Conservation (phyloP, 306 rosid genomes). For the Citrullus colocynthis region DNA sequence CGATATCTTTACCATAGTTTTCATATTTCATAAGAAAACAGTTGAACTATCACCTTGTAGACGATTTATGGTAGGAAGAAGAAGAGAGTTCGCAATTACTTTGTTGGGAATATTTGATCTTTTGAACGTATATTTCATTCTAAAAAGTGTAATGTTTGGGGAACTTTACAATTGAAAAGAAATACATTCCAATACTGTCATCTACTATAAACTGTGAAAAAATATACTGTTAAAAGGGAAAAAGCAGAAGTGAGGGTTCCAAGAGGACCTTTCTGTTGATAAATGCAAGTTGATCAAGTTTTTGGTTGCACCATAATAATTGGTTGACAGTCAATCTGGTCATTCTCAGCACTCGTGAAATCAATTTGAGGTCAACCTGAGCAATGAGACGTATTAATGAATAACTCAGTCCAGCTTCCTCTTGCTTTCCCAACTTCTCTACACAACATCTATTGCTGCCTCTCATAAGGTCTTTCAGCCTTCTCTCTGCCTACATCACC, state of each 20-base stretch:
- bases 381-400: conserved; percentile 37
- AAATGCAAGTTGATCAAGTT: conserved; percentile 36
- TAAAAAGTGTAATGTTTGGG: not conserved
- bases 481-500: conserved; percentile 51
- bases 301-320: conserved; percentile 56
- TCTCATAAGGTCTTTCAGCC: conserved; percentile 52
- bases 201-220: not conserved
- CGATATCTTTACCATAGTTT: too few species aligned
- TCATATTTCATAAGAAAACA: too few species aligned
- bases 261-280: conserved; percentile 41
- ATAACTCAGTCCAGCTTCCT: conserved; percentile 25
- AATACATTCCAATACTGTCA: not conserved
- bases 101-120: not conserved
- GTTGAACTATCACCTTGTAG: not conserved
- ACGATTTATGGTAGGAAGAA: not conserved
- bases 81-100: not conserved
- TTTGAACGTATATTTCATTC: not conserved
- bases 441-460: conserved; percentile 56
- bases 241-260: conserved; percentile 60
- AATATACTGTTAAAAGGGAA: conserved; percentile 44
- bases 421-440: conserved; percentile 61
- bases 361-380: conserved; percentile 59
- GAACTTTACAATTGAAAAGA: not conserved
- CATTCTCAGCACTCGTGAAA: conserved; percentile 64
- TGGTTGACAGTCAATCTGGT: conserved; percentile 50